Evolutionary conservation across 352 stramenopile genomes (phyloP).

Genomic region (Pythium oligandrum): DNA sequence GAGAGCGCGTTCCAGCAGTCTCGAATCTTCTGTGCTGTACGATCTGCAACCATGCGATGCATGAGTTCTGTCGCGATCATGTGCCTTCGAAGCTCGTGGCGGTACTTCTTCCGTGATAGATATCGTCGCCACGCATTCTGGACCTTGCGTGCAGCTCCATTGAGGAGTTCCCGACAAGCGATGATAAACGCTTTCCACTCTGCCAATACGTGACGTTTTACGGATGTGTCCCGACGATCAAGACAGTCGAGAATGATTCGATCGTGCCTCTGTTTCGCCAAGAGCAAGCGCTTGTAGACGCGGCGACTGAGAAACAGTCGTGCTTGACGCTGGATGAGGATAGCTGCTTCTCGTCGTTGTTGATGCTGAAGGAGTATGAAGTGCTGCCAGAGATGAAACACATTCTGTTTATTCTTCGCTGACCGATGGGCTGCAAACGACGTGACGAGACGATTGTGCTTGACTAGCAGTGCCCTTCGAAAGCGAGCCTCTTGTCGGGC

Average conservation of each 20-base stretch:
- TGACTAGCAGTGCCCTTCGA: slow-evolving; percentile 8
- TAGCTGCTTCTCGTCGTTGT: slow-evolving; percentile 25
- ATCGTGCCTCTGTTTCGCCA: slow-evolving; percentile 30
- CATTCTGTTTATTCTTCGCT: slow-evolving; percentile 17
- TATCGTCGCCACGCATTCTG: slow-evolving; percentile 40
- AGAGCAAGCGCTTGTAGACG: slow-evolving; percentile 31
- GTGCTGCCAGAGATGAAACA: slow-evolving; percentile 31
- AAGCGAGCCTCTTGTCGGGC: slow-evolving; percentile 22
- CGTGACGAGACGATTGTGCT: slow-evolving; percentile 30
- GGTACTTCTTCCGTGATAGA: slow-evolving; percentile 10
- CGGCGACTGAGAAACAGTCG: slow-evolving; percentile 31
- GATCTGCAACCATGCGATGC: slow-evolving; percentile 37
- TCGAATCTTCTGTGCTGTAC: slow-evolving; percentile 21
- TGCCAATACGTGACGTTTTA: slow-evolving; percentile 11
- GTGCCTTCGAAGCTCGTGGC: slow-evolving; percentile 34
- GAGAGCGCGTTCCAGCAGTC: slow-evolving; percentile 33
- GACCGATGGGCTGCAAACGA: slow-evolving; percentile 30
- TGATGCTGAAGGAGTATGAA: slow-evolving; percentile 30
- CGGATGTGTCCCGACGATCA: slow-evolving; percentile 14
- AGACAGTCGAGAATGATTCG: slow-evolving; percentile 35
- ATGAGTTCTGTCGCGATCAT: slow-evolving; percentile 43
- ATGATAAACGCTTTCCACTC: slow-evolving; percentile 21
- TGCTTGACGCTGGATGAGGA: slow-evolving; percentile 33
- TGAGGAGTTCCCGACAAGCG: slow-evolving; percentile 3
- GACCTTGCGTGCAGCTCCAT: slow-evolving; percentile 21